A percentile compares a stretch with the other conserved stretches of the same genome.
phyloP scores from a whole-genome alignment of 495 filamentous ascomycete genomes.

The Ramalina peruviana region DNA sequence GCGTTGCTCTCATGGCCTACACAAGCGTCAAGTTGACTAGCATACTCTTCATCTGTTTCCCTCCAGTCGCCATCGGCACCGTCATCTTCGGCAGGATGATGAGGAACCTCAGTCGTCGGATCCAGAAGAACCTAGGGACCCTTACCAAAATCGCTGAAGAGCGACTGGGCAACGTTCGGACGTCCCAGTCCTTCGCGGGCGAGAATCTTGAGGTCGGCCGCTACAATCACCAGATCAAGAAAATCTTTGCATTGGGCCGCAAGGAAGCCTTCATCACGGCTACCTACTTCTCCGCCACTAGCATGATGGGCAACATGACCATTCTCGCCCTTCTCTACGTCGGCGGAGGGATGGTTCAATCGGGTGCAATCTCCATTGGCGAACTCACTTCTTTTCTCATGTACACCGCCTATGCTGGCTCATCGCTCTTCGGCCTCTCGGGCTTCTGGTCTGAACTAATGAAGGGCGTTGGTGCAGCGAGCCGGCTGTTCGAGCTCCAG shows the following conservation, averaged over 20 bases:
- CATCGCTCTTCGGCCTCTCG: constrained; percentile 80
- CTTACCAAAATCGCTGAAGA: constrained; percentile 96
- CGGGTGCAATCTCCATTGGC: constrained; percentile 73
- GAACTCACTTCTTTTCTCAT: constrained; percentile 96
- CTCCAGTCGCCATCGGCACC: constrained; percentile 80
- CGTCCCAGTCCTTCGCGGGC: constrained; percentile 86
- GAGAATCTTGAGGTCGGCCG: constrained; percentile 78
- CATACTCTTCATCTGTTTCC: constrained; percentile 73
- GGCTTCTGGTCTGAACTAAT: constrained; percentile 97
- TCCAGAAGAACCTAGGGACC: constrained; percentile 82
- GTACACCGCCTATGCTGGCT: constrained; percentile 90
- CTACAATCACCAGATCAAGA: constrained; percentile 83
- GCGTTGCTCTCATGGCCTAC: constrained; percentile 82
- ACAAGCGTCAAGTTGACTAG: constrained; percentile 83
- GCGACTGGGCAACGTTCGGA: constrained; percentile 85
- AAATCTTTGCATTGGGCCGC: constrained; percentile 79
- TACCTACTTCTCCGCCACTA: constrained; percentile 78
- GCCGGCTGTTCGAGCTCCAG: constrained; percentile 87
- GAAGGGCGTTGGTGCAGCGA: constrained; percentile 95
- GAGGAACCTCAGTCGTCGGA: constrained; percentile 73
- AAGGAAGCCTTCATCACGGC: constrained; percentile 76
- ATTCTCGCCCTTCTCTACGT: constrained; percentile 84
- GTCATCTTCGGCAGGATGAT: constrained; percentile 83
- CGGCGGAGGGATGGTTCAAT: constrained; percentile 77
- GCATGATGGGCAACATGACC: constrained; percentile 89